Percentiles rank a stretch among this genome's conserved stretches.
phyloP scores from a whole-genome alignment of 768 basidiomycete species.

The Gelatoporia subvermispora region DNA sequence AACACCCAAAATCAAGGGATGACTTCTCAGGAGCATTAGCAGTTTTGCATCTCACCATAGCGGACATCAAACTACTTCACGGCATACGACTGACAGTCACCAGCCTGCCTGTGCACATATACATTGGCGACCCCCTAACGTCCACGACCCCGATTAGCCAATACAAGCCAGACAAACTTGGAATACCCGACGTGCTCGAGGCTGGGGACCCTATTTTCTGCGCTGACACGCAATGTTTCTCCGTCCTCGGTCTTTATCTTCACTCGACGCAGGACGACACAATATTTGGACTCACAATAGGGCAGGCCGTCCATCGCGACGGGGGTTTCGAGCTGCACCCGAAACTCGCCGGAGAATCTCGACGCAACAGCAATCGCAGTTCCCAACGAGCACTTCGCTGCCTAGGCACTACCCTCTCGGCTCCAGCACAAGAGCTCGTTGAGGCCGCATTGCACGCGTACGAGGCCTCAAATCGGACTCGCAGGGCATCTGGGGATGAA shows the following conservation, averaged over 20 bases:
- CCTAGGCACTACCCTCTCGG: conserved; percentile 6
- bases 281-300: conserved; percentile 11
- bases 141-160: conserved; percentile 9
- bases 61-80: conserved; percentile 9
- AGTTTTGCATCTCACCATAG: conserved; percentile 8
- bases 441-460: conserved; percentile 4
- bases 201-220: conserved; percentile 14
- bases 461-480: conserved; percentile 2
- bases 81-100: conserved; percentile 8
- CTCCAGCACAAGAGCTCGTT: conserved; percentile 7
- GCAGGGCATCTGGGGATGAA: not conserved
- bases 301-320: conserved; percentile 9
- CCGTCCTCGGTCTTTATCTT: conserved; percentile 8
- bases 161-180: conserved; percentile 12
- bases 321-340: conserved; percentile 8
- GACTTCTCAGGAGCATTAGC: not conserved
- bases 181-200: conserved; percentile 1
- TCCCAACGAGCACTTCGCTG: conserved; percentile 8
- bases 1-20: not conserved
- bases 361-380: conserved; percentile 3
- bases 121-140: conserved; percentile 13
- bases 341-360: conserved; percentile 3
- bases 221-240: conserved; percentile 6
- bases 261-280: conserved; percentile 4
- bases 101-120: conserved; percentile 12